Percentiles rank a stretch among this genome's conserved stretches.
phyloP scores from a whole-genome alignment of 805 yeast species.

The Yamadazyma kitorensis region DNA sequence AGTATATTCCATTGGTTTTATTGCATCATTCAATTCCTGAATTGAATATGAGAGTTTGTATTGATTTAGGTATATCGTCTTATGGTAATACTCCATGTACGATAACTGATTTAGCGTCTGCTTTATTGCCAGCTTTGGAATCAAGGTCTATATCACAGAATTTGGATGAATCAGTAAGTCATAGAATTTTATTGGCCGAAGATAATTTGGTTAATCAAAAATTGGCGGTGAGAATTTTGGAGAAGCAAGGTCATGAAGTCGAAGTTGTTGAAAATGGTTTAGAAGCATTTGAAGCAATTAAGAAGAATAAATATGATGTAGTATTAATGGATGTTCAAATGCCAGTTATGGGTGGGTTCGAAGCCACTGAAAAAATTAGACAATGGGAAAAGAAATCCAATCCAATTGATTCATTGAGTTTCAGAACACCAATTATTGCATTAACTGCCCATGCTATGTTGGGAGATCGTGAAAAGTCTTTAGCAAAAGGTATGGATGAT shows the following conservation, averaged over 20 bases:
- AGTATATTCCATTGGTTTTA: slow-evolving; percentile 80
- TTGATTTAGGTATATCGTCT: slow-evolving; percentile 82
- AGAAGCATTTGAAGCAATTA: slow-evolving; percentile 76
- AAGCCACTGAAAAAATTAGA: slow-evolving; percentile 81
- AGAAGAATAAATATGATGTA: slow-evolving; percentile 68
- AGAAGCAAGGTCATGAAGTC: slow-evolving; percentile 81
- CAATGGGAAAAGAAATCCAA: slow-evolving; percentile 83
- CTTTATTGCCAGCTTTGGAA: slow-evolving; percentile 81
- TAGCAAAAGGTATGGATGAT: slow-evolving; percentile 91
- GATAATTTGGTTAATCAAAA: slow-evolving; percentile 87
- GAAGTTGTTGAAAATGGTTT: slow-evolving; percentile 84
- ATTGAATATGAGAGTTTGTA: slow-evolving; percentile 75
- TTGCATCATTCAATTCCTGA: slow-evolving; percentile 74
- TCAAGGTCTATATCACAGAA: slow-evolving; percentile 77
- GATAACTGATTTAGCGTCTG: slow-evolving; percentile 75
- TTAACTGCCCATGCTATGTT: slow-evolving; percentile 93
- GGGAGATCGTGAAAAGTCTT: slow-evolving; percentile 84
- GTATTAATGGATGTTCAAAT: slow-evolving; percentile 91
- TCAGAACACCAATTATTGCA: slow-evolving; percentile 85
- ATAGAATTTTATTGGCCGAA: slow-evolving; percentile 76
- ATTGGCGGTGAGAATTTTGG: slow-evolving; percentile 78
- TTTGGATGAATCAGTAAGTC: slow-evolving; percentile 73
- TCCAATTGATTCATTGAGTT: slow-evolving; percentile 65
- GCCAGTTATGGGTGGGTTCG: slow-evolving; percentile 96
- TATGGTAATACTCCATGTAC: slow-evolving; percentile 90